Percentiles rank a stretch among this genome's conserved stretches.
Conservation (phyloP, 148 eudicot species). For the Bassia scoparia region DNA sequence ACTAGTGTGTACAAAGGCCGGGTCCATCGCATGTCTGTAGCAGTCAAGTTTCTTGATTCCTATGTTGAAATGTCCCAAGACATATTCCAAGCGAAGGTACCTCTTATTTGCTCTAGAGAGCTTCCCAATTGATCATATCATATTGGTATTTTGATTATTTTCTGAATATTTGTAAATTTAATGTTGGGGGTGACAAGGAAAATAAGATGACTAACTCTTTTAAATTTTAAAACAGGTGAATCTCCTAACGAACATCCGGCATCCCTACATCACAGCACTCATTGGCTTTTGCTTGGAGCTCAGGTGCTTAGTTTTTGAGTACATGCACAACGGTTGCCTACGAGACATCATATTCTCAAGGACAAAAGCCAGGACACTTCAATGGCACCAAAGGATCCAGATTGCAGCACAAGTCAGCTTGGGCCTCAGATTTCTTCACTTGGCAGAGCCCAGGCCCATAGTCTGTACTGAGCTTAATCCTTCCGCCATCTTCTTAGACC, state of each 20-base stretch:
- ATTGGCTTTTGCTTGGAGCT: conserved; percentile 65
- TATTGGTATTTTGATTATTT: too few species aligned
- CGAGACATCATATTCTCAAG: conserved; percentile 52
- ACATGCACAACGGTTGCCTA: conserved; percentile 67
- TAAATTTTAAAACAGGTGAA: conserved; percentile 48
- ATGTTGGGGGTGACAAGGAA: background rate
- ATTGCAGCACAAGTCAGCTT: conserved; percentile 63
- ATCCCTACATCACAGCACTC: conserved; percentile 49
- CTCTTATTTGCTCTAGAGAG: background rate
- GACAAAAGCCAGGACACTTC: conserved; percentile 35
- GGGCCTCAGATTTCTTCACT: conserved; percentile 57
- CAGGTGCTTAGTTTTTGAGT: conserved; percentile 62
- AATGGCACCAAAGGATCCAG: conserved; percentile 54
- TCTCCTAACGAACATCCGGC: conserved; percentile 45
- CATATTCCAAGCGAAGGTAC: conserved; percentile 52
- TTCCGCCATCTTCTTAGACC: conserved; percentile 62
- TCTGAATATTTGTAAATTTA: too few species aligned
- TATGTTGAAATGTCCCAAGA: conserved; percentile 33
- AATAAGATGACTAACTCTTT: conserved; percentile 3
- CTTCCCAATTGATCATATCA: background rate
- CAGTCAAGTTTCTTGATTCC: conserved; percentile 44
- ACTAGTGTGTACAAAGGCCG: conserved; percentile 52
- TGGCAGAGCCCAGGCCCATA: conserved; percentile 48
- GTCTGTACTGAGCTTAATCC: conserved; percentile 49
- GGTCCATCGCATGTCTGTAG: conserved; percentile 45